phyloP scores from a whole-genome alignment of 768 basidiomycete species.

The Boletus subcaerulescens region DNA sequence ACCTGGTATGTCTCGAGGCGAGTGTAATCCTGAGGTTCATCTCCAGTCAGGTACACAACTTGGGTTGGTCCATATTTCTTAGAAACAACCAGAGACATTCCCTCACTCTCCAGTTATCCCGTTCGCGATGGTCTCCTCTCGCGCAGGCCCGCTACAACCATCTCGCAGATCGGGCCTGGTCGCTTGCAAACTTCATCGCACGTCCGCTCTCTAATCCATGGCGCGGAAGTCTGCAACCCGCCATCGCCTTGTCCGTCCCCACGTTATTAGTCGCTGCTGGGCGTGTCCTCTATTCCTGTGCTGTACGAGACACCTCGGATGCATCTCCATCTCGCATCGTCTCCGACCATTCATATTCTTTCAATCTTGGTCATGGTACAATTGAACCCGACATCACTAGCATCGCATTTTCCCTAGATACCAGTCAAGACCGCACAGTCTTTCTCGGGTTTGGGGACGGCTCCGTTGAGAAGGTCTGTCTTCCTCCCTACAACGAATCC shows the following conservation, averaged over 20 bases:
- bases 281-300: conserved; percentile 53
- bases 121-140: conserved; percentile 43
- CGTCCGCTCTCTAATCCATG: conserved; percentile 63
- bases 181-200: conserved; percentile 49
- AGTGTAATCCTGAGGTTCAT: background rate
- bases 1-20: conserved; percentile 36
- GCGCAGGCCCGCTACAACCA: conserved; percentile 48
- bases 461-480: conserved; percentile 47
- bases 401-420: conserved; percentile 47
- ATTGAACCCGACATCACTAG: conserved; percentile 51
- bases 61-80: conserved; percentile 57
- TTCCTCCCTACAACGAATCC: conserved; percentile 17
- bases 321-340: conserved; percentile 41
- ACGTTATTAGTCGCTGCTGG: conserved; percentile 64
- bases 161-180: conserved; percentile 56
- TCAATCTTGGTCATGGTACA: conserved; percentile 33
- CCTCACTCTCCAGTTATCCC: conserved; percentile 44
- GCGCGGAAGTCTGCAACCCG: conserved; percentile 53
- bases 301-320: conserved; percentile 36
- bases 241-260: conserved; percentile 51
- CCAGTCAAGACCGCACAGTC: conserved; percentile 42
- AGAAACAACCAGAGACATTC: conserved; percentile 53
- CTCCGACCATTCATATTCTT: conserved; percentile 44
- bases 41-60: conserved; percentile 49
- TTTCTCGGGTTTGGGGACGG: conserved; percentile 61